These are phyloP conservation scores for Lactarius quietus DNA, from an alignment of 768 basidiomycete genomes.

Conservation along the genomic window DNA sequence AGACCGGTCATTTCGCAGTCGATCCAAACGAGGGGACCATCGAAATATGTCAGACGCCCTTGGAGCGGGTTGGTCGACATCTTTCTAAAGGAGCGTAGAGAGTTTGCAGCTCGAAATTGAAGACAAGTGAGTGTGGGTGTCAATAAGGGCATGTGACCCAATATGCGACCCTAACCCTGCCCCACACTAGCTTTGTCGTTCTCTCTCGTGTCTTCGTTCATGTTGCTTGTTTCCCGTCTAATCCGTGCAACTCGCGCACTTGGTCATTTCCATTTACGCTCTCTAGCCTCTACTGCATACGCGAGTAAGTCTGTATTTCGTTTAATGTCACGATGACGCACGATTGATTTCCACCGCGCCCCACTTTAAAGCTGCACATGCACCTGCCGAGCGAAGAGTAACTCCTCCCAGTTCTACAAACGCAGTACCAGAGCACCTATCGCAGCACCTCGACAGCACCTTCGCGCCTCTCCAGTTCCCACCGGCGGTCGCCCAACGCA, in stretches of 20 bases:
- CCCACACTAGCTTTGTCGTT: background rate
- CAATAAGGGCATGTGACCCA: constrained; percentile 2
- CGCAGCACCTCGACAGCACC: constrained; percentile 56
- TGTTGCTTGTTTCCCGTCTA: constrained; percentile 16
- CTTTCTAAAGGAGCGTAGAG: background rate
- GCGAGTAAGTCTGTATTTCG: background rate
- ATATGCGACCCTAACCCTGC: constrained; percentile 16
- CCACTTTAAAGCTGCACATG: background rate
- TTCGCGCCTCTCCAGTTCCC: constrained; percentile 70
- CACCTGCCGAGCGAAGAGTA: background rate
- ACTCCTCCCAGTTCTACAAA: background rate
- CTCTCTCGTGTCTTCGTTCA: constrained; percentile 1
- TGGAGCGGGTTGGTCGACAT: constrained; percentile 8
- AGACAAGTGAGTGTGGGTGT: background rate
- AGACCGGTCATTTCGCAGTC: constrained; percentile 90
- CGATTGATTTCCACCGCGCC: constrained; percentile 1
- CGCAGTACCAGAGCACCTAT: constrained; percentile 26
- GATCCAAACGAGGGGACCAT: constrained; percentile 76
- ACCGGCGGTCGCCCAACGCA: constrained; percentile 62
- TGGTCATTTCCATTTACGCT: background rate
- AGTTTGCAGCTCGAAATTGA: background rate
- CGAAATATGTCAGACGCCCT: constrained; percentile 35
- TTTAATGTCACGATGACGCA: background rate
- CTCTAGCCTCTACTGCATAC: background rate
- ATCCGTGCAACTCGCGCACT: constrained; percentile 6